Evolutionary conservation across 306 rosid genomes (phyloP), one percentile per base, ranked within the genome.

Genomic region (Fragaria nilgerrensis): DNA sequence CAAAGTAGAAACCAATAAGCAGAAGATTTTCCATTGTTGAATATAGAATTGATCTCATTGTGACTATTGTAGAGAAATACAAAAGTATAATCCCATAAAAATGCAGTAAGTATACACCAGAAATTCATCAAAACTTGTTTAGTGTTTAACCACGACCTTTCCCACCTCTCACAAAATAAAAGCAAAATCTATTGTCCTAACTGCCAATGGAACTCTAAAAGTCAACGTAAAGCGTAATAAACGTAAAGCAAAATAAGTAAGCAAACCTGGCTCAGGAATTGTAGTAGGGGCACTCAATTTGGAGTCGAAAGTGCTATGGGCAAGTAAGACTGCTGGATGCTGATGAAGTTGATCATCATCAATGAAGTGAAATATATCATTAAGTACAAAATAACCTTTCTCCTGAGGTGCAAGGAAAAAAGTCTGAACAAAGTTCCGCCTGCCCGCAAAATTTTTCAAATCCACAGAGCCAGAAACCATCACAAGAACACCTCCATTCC

Each of bases 401-500:
- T 95, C 97, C 73, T 95, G 98, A 34, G 98, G 98, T 62, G 96
- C 98, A 78, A 95, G 98, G 84, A 95, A 95, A 83, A 95, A 95
- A 14, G 97, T 89, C 81, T 95, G 97, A 82, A 87, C 88, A 86
- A 95, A 95, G 78, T 90, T 92, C 86, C 95, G 92, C 90, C 88
- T 81, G 62, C n/a, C 74, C 25, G 25, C 83, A 87, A 84, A 89
- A 75, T 86, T 91, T 87, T 92, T 87, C 77, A 84, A 72, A 86
- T 88, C 92, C 84, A 92, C 89, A 56, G 92, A 88, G 83, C 98
- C 97, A 56, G 96, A 90, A 81, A 95, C 98, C 98, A 95, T 87
- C 77, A 92, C 96, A 75, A 95, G 47, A 78, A 92, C 93, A 69
- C 98, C 98, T 63, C 93, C 97, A 73, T 87, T 89, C 98, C 97